phyloP scores from a whole-genome alignment of 1,284 basidiomycete genomes.

The Rhodotorula sp. region DNA sequence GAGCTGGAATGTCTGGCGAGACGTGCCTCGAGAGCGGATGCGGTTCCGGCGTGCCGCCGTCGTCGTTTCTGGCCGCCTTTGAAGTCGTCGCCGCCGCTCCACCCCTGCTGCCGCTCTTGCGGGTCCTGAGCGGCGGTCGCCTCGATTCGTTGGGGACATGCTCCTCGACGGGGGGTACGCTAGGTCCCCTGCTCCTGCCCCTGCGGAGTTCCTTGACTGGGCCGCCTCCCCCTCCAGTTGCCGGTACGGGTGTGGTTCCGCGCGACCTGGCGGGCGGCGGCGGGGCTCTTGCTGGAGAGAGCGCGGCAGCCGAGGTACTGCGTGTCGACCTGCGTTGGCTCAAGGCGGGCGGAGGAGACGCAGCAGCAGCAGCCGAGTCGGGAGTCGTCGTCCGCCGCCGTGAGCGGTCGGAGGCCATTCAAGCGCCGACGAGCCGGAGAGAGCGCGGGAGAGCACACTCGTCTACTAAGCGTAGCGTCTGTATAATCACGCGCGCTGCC shows the following conservation, averaged over 20 bases:
- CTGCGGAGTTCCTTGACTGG: constrained; percentile 1
- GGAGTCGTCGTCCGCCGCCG: constrained; percentile 1
- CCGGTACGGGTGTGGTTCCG: not conserved
- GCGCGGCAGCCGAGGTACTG: not conserved
- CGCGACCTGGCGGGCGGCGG: not conserved
- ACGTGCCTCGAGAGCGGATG: not conserved
- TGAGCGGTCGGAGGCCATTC: not conserved
- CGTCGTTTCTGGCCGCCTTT: not conserved
- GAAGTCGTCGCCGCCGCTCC: not conserved
- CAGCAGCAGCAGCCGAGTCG: not conserved
- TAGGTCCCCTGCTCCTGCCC: constrained; percentile 9
- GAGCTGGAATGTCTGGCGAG: too few relatives aligned
- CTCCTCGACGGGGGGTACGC: not conserved
- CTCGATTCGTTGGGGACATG: not conserved
- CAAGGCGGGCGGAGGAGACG: not conserved
- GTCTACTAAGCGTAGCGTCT: too few relatives aligned
- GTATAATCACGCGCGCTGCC: too few relatives aligned
- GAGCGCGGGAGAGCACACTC: too few relatives aligned
- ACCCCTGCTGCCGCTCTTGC: not conserved
- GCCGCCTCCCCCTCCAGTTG: not conserved
- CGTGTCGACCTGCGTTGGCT: too few relatives aligned
- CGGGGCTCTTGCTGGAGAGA: not conserved
- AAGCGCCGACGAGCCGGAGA: not conserved
- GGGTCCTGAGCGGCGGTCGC: not conserved
- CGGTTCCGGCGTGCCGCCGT: not conserved